Evolutionary conservation across 805 yeast genomes (phyloP).

Genomic region (Brettanomyces anomalus): DNA sequence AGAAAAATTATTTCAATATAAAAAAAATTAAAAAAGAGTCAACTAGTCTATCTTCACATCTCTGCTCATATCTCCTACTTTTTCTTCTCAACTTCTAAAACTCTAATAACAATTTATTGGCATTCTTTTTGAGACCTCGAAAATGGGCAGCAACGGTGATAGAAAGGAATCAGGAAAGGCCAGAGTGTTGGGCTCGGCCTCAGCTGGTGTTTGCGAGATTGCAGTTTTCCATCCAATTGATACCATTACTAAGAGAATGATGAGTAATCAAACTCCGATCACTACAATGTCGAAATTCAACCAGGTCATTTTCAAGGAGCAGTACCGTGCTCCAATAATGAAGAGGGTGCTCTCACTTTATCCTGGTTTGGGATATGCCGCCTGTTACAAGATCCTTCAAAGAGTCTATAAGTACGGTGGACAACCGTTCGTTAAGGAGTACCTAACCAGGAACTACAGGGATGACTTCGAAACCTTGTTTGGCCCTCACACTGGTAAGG

Average conservation of each 20-base stretch:
- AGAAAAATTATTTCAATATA: too few species aligned
- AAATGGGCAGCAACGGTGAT: constrained; percentile 30
- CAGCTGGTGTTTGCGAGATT: constrained; percentile 95
- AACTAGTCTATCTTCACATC: too few species aligned
- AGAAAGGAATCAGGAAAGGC: constrained; percentile 85
- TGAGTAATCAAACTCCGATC: constrained; percentile 72
- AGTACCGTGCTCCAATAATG: constrained; percentile 62
- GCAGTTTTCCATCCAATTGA: constrained; percentile 98
- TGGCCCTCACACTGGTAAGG: constrained; percentile 94
- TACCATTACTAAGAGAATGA: constrained; percentile 91
- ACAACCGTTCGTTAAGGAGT: constrained; percentile 97
- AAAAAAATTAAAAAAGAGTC: too few species aligned
- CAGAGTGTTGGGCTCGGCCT: constrained; percentile 93
- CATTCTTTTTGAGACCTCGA: neutral
- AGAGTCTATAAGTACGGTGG: constrained; percentile 99
- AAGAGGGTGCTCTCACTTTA: constrained; percentile 74
- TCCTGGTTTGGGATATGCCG: constrained; percentile 98
- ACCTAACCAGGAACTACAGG: constrained; percentile 66
- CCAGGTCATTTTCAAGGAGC: constrained; percentile 76
- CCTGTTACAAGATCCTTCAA: constrained; percentile 91
- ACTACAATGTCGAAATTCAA: constrained; percentile 60
- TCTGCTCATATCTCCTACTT: neutral
- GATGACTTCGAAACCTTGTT: constrained; percentile 62
- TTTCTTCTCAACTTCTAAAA: neutral
- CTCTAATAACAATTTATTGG: neutral